phyloP scores from a whole-genome alignment of 352 stramenopile species.

The Globisporangium abappressorium region DNA sequence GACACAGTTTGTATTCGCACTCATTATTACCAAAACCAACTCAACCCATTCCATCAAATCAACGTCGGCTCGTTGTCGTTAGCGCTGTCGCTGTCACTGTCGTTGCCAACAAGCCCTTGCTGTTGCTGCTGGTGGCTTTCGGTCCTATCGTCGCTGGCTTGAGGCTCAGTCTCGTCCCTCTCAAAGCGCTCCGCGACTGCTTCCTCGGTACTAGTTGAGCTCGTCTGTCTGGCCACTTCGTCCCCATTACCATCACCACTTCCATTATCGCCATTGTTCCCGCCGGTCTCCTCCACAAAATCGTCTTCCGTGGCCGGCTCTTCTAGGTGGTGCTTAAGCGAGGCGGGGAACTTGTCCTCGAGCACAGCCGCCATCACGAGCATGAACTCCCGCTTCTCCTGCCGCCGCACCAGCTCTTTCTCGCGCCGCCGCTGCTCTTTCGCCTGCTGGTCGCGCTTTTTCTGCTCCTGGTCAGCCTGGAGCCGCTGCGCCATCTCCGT shows the following conservation, averaged over 20 bases:
- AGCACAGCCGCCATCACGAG: constrained; percentile 42
- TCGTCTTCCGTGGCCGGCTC: constrained; percentile 1
- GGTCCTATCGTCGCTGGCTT: not conserved
- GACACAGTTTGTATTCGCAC: not conserved
- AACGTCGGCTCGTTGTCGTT: constrained; percentile 6
- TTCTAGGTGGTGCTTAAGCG: constrained; percentile 36
- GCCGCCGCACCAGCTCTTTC: constrained; percentile 31
- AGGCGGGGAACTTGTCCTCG: constrained; percentile 39
- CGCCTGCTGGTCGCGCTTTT: constrained; percentile 23
- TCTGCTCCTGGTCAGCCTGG: constrained; percentile 32
- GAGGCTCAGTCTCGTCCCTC: not conserved
- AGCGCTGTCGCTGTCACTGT: not conserved
- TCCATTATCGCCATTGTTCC: not conserved
- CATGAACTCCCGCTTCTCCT: constrained; percentile 57
- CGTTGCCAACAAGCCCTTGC: not conserved
- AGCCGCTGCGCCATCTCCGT: constrained; percentile 31
- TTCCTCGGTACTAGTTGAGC: constrained; percentile 1
- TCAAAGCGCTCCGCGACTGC: not conserved
- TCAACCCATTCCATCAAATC: constrained; percentile 4
- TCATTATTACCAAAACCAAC: not conserved
- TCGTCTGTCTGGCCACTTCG: not conserved
- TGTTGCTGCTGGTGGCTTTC: not conserved
- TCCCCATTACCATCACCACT: not conserved
- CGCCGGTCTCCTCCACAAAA: not conserved
- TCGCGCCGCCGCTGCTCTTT: constrained; percentile 28